These are phyloP conservation scores for Amanita polypyramis DNA, from an alignment of 768 basidiomycete species.

Conservation along the genomic window DNA sequence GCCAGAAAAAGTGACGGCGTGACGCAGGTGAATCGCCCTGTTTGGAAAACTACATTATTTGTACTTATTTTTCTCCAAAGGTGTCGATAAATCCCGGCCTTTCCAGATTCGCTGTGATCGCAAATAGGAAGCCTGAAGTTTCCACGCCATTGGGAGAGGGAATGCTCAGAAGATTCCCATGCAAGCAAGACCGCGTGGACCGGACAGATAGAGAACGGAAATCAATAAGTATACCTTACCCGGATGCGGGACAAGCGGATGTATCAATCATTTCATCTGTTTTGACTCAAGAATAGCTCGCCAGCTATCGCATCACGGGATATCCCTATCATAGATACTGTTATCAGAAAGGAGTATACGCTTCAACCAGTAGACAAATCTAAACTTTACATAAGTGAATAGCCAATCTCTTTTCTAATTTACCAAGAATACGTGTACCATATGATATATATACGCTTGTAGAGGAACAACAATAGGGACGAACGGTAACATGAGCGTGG, in stretches of 20 bases:
- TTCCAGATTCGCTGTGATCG: not conserved
- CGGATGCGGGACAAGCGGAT: not conserved
- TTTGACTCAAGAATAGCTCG: not conserved
- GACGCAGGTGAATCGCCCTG: not conserved
- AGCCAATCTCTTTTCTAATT: not conserved
- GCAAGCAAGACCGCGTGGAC: not conserved
- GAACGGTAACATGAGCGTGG: not conserved
- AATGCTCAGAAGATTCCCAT: not conserved
- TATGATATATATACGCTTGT: constrained; percentile 5
- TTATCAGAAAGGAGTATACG: not conserved
- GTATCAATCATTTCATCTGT: not conserved
- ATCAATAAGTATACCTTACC: not conserved
- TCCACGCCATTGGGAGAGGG: constrained; percentile 4
- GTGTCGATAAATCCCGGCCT: constrained; percentile 5
- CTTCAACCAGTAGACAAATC: not conserved
- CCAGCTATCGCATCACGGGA: constrained; percentile 1
- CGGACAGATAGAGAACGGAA: not conserved
- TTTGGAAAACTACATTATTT: not conserved
- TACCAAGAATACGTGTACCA: constrained; percentile 4
- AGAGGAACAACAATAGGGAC: not conserved
- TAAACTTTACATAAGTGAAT: not conserved
- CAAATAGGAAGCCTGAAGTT: not conserved
- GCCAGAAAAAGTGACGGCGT: not conserved
- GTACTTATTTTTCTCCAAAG: not conserved
- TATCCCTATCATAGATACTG: constrained; percentile 4